phyloP scores from a whole-genome alignment of 371 early-diverging fungal species.

The Capillidium heterosporum region DNA sequence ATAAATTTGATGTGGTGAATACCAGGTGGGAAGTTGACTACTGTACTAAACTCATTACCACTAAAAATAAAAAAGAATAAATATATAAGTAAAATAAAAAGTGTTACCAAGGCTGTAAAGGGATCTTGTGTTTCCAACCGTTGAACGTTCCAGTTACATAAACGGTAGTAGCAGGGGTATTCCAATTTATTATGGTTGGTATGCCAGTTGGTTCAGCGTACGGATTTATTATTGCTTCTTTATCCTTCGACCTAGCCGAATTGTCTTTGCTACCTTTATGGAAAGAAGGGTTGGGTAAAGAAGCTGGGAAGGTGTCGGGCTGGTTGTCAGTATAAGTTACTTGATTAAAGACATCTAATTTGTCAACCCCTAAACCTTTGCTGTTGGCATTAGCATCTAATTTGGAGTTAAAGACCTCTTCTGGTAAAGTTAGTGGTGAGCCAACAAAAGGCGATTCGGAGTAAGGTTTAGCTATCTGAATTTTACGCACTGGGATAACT shows the following conservation, averaged over 20 bases:
- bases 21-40: conserved; percentile 76
- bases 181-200: conserved; percentile 80
- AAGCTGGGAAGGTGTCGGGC: conserved; percentile 5
- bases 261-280: background rate
- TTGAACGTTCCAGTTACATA: conserved; percentile 95
- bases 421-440: conserved; percentile 3
- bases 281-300: background rate
- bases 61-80: conserved; percentile 16
- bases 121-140: conserved; percentile 88
- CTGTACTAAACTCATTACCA: conserved; percentile 54
- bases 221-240: background rate
- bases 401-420: background rate
- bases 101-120: conserved; percentile 25
- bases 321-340: background rate
- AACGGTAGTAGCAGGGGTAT: conserved; percentile 68
- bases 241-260: background rate
- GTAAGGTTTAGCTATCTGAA: background rate
- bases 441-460: conserved; percentile 7
- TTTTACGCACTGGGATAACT: background rate
- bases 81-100: background rate
- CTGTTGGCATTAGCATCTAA: background rate
- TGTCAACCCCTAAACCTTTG: background rate
- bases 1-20: conserved; percentile 93
- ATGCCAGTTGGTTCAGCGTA: conserved; percentile 9
- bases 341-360: background rate